Evolutionary conservation across 208 protist species (phyloP).

Genomic region (Acanthamoeba royreba): DNA sequence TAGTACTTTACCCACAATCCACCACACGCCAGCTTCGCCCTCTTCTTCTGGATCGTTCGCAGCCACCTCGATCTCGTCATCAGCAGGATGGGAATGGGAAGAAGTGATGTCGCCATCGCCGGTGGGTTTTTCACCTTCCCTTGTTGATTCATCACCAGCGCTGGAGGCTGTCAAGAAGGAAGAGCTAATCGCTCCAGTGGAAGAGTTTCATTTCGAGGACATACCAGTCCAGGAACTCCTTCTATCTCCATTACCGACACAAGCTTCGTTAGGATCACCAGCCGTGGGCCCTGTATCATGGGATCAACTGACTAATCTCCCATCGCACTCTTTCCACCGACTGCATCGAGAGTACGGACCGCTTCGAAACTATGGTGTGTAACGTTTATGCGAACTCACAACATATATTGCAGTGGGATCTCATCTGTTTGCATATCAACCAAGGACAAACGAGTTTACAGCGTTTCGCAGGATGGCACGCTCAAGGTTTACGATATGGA

Average conservation of each 20-base stretch:
- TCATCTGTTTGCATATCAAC: constrained; percentile 55
- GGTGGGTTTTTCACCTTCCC: neutral
- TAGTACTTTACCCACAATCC: neutral
- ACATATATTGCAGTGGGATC: constrained; percentile 41
- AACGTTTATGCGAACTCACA: no score
- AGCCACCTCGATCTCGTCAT: neutral
- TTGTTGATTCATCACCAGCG: neutral
- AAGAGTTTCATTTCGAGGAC: neutral
- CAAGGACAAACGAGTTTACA: constrained; percentile 63
- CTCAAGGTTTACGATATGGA: constrained; percentile 69
- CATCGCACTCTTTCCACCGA: neutral
- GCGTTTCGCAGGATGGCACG: constrained; percentile 69
- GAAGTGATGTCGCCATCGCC: neutral
- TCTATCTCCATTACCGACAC: neutral
- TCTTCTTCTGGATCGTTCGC: neutral
- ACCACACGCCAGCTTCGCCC: neutral
- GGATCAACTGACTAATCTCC: neutral
- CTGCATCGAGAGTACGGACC: neutral
- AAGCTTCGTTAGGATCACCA: neutral
- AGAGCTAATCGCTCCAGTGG: neutral
- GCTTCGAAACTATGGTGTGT: neutral
- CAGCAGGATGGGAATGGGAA: neutral
- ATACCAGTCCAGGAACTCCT: neutral
- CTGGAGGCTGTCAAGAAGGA: neutral
- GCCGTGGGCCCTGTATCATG: neutral